A percentile compares a stretch with the other conserved stretches of the same genome.
Evolutionary conservation across 345 rosid species (phyloP).

Genomic region (Aquilaria yunnanensis): DNA sequence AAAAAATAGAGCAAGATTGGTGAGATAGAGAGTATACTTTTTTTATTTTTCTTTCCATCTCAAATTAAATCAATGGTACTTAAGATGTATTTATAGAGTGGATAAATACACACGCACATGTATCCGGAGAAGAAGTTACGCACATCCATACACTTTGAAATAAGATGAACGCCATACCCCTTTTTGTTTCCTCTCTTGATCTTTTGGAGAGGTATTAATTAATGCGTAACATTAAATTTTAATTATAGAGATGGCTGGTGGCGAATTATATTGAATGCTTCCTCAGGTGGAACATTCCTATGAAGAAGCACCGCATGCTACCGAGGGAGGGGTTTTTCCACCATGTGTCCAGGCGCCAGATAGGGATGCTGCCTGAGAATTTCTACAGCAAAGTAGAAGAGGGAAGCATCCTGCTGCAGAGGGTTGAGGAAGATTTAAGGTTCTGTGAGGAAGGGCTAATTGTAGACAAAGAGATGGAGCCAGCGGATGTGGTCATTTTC

Average conservation of each 20-base stretch:
- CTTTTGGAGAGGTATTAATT: too few relatives aligned
- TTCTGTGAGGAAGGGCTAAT: constrained; percentile 20
- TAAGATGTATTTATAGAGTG: too few relatives aligned
- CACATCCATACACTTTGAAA: too few relatives aligned
- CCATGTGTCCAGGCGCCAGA: constrained; percentile 10
- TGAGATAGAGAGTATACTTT: too few relatives aligned
- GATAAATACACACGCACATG: too few relatives aligned
- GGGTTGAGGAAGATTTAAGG: constrained; percentile 13
- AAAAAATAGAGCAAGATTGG: too few relatives aligned
- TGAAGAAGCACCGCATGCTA: constrained; percentile 22
- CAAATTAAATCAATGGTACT: too few relatives aligned
- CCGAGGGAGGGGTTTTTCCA: constrained; percentile 15
- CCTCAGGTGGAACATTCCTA: constrained; percentile 17
- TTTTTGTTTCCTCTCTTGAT: too few relatives aligned
- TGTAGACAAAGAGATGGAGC: not conserved
- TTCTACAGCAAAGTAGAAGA: constrained; percentile 26
- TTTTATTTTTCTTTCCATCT: too few relatives aligned
- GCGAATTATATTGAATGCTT: constrained; percentile 18
- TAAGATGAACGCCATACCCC: too few relatives aligned
- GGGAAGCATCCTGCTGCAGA: constrained; percentile 22
- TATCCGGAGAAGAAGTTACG: too few relatives aligned
- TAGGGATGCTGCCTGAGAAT: constrained; percentile 15
- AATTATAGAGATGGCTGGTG: constrained; percentile 16
- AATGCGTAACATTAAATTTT: too few relatives aligned
- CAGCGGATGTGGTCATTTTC: constrained; percentile 18